A percentile compares a stretch with the other conserved stretches of the same genome.
phyloP scores from a whole-genome alignment of 1,139 yeast species.

The Hemisphaericaspora subhashii region DNA sequence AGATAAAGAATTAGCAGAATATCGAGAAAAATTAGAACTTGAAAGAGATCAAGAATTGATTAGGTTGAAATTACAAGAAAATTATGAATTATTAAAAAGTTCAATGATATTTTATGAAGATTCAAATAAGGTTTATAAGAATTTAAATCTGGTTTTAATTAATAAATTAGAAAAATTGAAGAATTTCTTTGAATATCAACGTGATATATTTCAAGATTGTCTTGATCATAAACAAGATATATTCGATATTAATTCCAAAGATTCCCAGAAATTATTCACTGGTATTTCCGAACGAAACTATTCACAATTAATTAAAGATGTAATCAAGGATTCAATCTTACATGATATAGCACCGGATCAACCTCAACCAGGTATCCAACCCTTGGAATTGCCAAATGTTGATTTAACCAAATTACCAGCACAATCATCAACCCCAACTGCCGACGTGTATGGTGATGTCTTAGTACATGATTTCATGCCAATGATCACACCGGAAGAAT shows the following conservation, averaged over 20 bases:
- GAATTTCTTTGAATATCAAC: conserved; percentile 43
- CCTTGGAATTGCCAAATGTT: conserved; percentile 4
- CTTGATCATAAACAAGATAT: conserved; percentile 24
- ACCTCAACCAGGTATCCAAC: conserved; percentile 2
- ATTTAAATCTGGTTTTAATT: conserved; percentile 27
- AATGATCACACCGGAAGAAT: conserved; percentile 37
- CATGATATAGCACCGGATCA: conserved; percentile 9
- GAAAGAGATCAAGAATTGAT: conserved; percentile 37
- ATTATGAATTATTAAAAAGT: conserved; percentile 36
- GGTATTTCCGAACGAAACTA: conserved; percentile 34
- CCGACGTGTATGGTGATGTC: conserved; percentile 4
- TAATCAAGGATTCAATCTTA: conserved; percentile 17
- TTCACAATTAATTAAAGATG: conserved; percentile 27
- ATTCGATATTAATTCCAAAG: conserved; percentile 37
- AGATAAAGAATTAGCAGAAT: conserved; percentile 30
- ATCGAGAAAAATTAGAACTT: conserved; percentile 18
- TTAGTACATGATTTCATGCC: conserved; percentile 48
- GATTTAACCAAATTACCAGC: conserved; percentile 7
- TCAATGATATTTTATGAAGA: conserved; percentile 39
- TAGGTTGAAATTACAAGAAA: conserved; percentile 32
- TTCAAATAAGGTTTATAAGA: conserved; percentile 37
- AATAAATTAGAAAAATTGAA: conserved; percentile 42
- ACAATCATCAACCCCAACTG: neutral
- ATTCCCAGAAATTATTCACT: conserved; percentile 34
- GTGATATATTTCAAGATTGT: conserved; percentile 26